Evolutionary conservation across 2,329 filamentous ascomycete species (phyloP).

Genomic region (Proliferodiscus dingleyae): DNA sequence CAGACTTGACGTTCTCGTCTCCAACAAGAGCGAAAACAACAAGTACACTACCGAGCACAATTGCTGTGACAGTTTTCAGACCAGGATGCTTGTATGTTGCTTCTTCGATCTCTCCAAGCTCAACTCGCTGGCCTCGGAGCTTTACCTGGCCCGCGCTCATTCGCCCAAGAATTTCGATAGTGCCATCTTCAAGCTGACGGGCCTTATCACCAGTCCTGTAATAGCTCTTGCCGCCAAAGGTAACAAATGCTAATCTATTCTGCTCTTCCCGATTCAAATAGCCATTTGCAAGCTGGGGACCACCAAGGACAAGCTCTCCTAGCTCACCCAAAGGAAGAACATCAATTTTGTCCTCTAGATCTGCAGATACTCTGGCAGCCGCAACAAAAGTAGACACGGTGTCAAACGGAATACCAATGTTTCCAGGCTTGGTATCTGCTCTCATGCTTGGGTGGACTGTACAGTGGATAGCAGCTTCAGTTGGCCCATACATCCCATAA

Average conservation of each 20-base stretch:
- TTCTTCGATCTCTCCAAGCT: conserved; percentile 74
- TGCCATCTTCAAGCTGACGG: conserved; percentile 59
- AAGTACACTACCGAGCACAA: conserved; percentile 63
- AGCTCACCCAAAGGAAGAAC: conserved; percentile 29
- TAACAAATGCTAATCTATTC: conserved; percentile 66
- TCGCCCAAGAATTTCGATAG: conserved; percentile 77
- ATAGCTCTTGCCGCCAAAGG: conserved; percentile 57
- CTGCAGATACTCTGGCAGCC: conserved; percentile 11
- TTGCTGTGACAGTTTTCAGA: conserved; percentile 61
- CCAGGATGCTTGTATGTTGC: conserved; percentile 56
- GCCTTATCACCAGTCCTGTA: conserved; percentile 88
- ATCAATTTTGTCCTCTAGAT: conserved; percentile 20
- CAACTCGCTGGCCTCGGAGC: conserved; percentile 75
- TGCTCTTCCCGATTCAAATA: conserved; percentile 80
- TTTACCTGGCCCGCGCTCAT: conserved; percentile 81
- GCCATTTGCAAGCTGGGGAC: conserved; percentile 69
- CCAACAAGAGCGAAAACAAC: conserved; percentile 59
- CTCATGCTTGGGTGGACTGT: conserved; percentile 65
- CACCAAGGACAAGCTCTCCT: conserved; percentile 72
- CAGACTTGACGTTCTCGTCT: conserved; percentile 31
- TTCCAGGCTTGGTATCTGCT: conserved; percentile 52
- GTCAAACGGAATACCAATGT: conserved; percentile 73
- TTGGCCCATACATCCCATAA: conserved; percentile 93
- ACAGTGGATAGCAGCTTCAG: conserved; percentile 87
- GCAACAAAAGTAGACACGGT: conserved; percentile 52